Base-by-base conservation (phyloP, 1,139 yeast genomes). In the Kodamaea plutei region DNA sequence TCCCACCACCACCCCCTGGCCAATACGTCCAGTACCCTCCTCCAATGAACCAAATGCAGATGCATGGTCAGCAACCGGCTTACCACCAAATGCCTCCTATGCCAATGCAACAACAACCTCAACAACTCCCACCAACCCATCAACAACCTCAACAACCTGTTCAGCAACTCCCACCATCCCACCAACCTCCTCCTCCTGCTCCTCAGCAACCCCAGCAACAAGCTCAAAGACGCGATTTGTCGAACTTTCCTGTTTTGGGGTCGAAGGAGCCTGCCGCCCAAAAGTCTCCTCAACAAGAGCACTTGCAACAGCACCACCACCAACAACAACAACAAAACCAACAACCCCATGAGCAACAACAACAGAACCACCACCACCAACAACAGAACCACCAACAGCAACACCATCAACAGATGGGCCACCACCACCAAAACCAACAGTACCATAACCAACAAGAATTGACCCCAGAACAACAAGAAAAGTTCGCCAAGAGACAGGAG, bases 401-500 rank as follows among this genome's bases (percentile, higher is more conserved):
- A 15, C 36, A 35, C 22, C 33, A 28, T 10, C 37, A 38, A 25
- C 38, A 38, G 22, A 30, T 31, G 9, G 26, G 30, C 22, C 33
- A 37, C 29, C 41, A 37, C 17, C 37, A 39, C 14, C 37, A 36
- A 20, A 47, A 41, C 19, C 25, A 33, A 30, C 43, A 38, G 9
- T 37, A 36, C 29, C 73, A 47, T 63, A 67, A 46, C 65, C 39
- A 45, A 26, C 52, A 73, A 29, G 58, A 54, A 10, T 54, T 64
- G 39, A 61, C 71, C 34, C 72, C 71, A 6, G 74, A 66, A 39
- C 69, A 68, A 41, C 71, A 66, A 45, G 74, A 67, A 31, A 70
- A 79, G 44, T 66, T 80, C 39, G 72, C 80, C 31, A 69, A 66
- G 34, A 82, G 94, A 64, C 88, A 83, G 44, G 83, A 81, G 38